Evolutionary conservation across 495 filamentous ascomycete genomes (phyloP).

Genomic region (Aspergillus homomorphus): DNA sequence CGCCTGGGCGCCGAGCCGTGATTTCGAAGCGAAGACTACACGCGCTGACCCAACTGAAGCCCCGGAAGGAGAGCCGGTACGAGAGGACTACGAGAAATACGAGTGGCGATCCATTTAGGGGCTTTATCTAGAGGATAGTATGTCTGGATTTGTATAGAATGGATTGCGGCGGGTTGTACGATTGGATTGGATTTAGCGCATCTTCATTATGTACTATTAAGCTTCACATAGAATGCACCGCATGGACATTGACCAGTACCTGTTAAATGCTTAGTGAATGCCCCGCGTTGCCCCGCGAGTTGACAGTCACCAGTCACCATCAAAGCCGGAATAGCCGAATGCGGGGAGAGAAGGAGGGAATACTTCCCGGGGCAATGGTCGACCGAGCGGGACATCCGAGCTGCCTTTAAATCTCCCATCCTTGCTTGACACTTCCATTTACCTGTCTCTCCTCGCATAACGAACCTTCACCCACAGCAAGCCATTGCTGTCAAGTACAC

Average conservation of each 20-base stretch:
- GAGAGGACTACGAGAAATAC: slow-evolving; percentile 16
- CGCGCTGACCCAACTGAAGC: neutral
- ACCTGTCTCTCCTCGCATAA: neutral
- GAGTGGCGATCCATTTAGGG: slow-evolving; percentile 16
- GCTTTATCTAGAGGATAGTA: too few species aligned
- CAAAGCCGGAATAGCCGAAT: slow-evolving; percentile 1
- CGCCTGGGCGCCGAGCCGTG: slow-evolving; percentile 26
- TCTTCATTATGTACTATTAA: neutral
- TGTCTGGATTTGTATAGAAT: too few species aligned
- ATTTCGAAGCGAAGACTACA: slow-evolving; percentile 17
- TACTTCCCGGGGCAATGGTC: neutral
- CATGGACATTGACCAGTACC: neutral
- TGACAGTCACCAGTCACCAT: too few species aligned
- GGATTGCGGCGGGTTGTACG: too few species aligned
- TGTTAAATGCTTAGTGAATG: too few species aligned
- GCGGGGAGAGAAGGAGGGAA: neutral
- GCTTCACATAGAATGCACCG: neutral
- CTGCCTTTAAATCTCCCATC: neutral
- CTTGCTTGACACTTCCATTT: neutral
- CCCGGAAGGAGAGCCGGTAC: neutral
- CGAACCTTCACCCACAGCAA: neutral
- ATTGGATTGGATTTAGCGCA: neutral
- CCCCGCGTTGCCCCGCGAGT: too few species aligned
- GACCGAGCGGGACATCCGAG: slow-evolving; percentile 4
- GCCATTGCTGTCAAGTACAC: too few species aligned